Evolutionary conservation across 2,329 filamentous ascomycete genomes (phyloP).

Genomic region (Trichoderma gracile): DNA sequence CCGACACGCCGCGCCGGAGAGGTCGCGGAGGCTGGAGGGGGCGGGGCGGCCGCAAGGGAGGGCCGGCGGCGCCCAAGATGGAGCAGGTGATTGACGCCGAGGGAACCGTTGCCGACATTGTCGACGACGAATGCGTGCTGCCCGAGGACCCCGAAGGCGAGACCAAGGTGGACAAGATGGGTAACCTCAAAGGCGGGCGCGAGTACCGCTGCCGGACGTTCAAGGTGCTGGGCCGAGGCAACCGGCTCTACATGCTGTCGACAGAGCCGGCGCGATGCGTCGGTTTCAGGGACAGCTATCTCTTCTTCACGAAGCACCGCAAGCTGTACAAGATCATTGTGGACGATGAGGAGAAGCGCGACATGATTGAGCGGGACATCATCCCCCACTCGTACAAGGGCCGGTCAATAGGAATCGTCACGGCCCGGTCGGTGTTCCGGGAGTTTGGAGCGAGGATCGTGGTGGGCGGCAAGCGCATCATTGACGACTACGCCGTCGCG

Average conservation of each 20-base stretch:
- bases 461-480: constrained; percentile 81
- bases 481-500: constrained; percentile 85
- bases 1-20: constrained; percentile 61
- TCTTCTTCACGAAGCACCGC: constrained; percentile 98
- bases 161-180: constrained; percentile 87
- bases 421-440: constrained; percentile 91
- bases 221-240: constrained; percentile 78
- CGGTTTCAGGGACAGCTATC: constrained; percentile 94
- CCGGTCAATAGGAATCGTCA: constrained; percentile 93
- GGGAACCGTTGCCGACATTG: constrained; percentile 85
- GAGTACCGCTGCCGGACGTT: constrained; percentile 97
- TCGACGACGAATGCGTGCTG: constrained; percentile 87
- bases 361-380: constrained; percentile 91
- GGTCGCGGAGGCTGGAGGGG: constrained; percentile 72
- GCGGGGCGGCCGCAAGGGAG: constrained; percentile 65
- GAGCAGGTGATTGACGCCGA: constrained; percentile 90
- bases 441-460: constrained; percentile 95
- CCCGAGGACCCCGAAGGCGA: constrained; percentile 87
- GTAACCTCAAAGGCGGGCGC: constrained; percentile 76
- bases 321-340: constrained; percentile 98
- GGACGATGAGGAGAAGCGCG: constrained; percentile 93
- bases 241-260: constrained; percentile 95
- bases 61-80: constrained; percentile 72
- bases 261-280: constrained; percentile 96
- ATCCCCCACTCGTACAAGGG: constrained; percentile 99